These are phyloP conservation scores for Aquanectria penicillioides DNA, from an alignment of 2,329 filamentous ascomycete species.

Conservation along the genomic window DNA sequence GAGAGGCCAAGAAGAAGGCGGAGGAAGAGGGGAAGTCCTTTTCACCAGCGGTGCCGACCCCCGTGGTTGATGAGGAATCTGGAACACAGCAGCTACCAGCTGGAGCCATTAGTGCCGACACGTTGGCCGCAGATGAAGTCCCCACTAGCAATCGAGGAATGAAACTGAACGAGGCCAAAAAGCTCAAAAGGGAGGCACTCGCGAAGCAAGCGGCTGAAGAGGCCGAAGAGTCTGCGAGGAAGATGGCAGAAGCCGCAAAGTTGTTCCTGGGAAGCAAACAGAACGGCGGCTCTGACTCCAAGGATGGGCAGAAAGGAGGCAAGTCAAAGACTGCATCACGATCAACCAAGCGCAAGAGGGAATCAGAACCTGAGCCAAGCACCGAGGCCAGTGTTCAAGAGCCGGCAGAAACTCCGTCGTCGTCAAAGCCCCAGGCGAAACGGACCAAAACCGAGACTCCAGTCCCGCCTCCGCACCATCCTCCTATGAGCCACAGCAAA, in stretches of 20 bases:
- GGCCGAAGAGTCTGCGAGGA: conserved; percentile 66
- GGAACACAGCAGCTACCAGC: conserved; percentile 64
- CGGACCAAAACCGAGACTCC: conserved; percentile 68
- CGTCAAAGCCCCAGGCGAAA: conserved; percentile 56
- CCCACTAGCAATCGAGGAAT: conserved; percentile 77
- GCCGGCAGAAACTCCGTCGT: conserved; percentile 40
- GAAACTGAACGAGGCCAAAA: conserved; percentile 82
- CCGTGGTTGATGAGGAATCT: conserved; percentile 58
- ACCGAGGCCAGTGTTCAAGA: conserved; percentile 46
- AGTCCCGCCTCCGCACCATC: conserved; percentile 57
- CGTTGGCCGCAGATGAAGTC: conserved; percentile 68
- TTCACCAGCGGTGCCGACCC: conserved; percentile 51
- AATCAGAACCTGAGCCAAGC: conserved; percentile 44
- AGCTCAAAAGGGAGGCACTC: conserved; percentile 73
- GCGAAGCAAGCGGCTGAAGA: conserved; percentile 71
- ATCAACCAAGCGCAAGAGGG: conserved; percentile 58
- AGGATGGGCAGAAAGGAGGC: conserved; percentile 36
- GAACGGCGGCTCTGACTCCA: conserved; percentile 38
- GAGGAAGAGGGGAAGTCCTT: conserved; percentile 73
- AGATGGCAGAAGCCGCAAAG: conserved; percentile 60
- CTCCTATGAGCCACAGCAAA: conserved; percentile 42
- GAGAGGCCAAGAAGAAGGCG: conserved; percentile 70
- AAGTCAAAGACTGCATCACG: conserved; percentile 47
- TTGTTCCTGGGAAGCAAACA: conserved; percentile 52
- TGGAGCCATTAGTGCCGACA: conserved; percentile 68